Conservation (phyloP, 202 grass and related monocot genomes). For the Setaria italica region DNA sequence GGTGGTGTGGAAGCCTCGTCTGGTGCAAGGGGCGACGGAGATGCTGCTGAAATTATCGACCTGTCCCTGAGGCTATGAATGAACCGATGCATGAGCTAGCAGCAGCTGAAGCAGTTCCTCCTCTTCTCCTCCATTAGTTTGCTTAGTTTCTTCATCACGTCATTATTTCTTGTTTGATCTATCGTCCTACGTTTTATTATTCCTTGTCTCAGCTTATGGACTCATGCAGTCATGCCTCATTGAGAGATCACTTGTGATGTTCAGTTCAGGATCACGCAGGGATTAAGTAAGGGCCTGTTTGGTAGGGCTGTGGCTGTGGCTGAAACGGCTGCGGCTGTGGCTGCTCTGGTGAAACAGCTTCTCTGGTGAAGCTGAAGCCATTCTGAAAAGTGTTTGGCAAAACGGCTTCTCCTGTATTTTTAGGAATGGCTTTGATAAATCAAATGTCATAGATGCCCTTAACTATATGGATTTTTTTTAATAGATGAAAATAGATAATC, state of each 20-base stretch:
- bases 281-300: too few relatives aligned
- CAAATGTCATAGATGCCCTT: too few relatives aligned
- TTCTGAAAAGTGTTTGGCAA: too few relatives aligned
- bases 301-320: too few relatives aligned
- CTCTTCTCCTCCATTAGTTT: conserved; percentile 28
- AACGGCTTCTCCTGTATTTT: too few relatives aligned
- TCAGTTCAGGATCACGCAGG: conserved; percentile 35
- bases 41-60: conserved; percentile 50
- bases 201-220: conserved; percentile 32
- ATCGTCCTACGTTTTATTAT: conserved; percentile 9
- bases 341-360: too few relatives aligned
- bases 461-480: too few relatives aligned
- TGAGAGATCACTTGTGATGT: conserved; percentile 8
- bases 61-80: conserved; percentile 72
- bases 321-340: too few relatives aligned
- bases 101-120: not conserved
- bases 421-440: too few relatives aligned
- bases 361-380: too few relatives aligned
- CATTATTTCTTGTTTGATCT: conserved; percentile 60
- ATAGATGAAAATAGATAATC: too few relatives aligned
- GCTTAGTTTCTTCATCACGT: conserved; percentile 38
- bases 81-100: conserved; percentile 21
- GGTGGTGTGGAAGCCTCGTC: conserved; percentile 1
- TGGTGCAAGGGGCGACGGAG: not conserved
- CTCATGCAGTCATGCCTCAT: conserved; percentile 2